These are phyloP conservation scores for Fragaria ananassa DNA, from an alignment of 306 rosid species.

Conservation along the genomic window DNA sequence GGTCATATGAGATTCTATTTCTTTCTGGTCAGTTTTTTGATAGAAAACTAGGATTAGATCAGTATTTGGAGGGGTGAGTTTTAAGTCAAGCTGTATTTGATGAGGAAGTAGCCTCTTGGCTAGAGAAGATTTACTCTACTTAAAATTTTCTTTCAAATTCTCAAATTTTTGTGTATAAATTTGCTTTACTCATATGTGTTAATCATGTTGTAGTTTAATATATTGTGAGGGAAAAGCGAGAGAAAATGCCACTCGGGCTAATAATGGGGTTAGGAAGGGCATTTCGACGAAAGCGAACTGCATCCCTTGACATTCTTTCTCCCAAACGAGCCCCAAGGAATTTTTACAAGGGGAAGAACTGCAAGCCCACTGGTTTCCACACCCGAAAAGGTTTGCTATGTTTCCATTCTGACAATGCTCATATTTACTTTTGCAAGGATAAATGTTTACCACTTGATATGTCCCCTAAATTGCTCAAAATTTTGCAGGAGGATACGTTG, in stretches of 20 bases:
- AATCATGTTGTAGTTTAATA: not conserved
- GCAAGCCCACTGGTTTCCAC: constrained; percentile 89
- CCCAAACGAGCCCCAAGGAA: constrained; percentile 78
- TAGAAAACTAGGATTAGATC: not conserved
- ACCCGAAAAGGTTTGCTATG: constrained; percentile 64
- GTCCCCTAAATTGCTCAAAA: not conserved
- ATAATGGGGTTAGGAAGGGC: constrained; percentile 38
- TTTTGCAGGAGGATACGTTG: constrained; percentile 39
- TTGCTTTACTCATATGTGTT: not conserved
- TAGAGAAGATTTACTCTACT: not conserved
- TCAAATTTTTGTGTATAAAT: not conserved
- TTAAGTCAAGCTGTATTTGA: not conserved
- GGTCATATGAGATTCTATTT: not conserved
- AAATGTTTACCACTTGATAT: not conserved
- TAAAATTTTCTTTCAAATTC: not conserved
- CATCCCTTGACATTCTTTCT: constrained; percentile 60
- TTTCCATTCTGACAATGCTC: not conserved
- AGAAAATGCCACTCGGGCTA: constrained; percentile 37
- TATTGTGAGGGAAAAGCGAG: not conserved
- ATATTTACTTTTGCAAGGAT: not conserved
- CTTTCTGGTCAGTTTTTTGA: not conserved
- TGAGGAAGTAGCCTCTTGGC: not conserved
- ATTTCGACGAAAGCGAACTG: constrained; percentile 38
- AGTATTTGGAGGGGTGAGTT: not conserved
- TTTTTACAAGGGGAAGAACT: constrained; percentile 81